Evolutionary conservation across 768 basidiomycete genomes (phyloP), one percentile per base, ranked within the genome.

Genomic region (Clitopilus passeckerianus): DNA sequence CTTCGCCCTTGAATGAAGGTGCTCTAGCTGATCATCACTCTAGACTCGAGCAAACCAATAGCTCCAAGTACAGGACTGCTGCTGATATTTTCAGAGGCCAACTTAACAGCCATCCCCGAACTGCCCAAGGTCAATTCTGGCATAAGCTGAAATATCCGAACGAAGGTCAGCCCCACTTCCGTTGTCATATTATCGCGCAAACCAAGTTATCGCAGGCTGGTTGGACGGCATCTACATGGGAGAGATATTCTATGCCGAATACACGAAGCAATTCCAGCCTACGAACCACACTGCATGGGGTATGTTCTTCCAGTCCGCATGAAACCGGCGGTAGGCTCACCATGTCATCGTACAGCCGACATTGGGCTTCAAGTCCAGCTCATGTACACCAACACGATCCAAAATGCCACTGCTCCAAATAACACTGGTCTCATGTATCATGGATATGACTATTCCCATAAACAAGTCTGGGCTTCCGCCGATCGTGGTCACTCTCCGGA

Each of bases 211-310:
- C n/a, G 1, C 41, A 79, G 77, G 76, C 1, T 80, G 77, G 77
- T 69, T 79, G 10, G 76, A 78, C 58, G 77, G 78, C 3, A 71
- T 79, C 9, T 80, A 79, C 66, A 79, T 80, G 78, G 77, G 76
- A 12, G 76, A 77, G 23, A 63, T 77, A 1, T 79, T 78, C 64
- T 78, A 80, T 61, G 73, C 77, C 1, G 66, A 70, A 56, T 80
- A 79, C 63, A 72, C 69, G 1, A 54, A 63, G n/a, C 61, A 54
- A 50, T 67, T 72, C 63, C 66, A 75, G 33, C 41, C 68, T 1
- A 60, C 60, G 10, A 75, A 74, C 54, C 53, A 54, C n/a, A 68
- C 72, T 27, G 73, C 73, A 2, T 77, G 73, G 72, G 65, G 74
- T 75, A 59, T 9, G 70, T 69, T 1, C 8, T 18, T 8, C 15